Evolutionary conservation across 2,329 filamentous ascomycete species (phyloP), one percentile per base, ranked within the genome.

Genomic region (Cyclaneusma minus): DNA sequence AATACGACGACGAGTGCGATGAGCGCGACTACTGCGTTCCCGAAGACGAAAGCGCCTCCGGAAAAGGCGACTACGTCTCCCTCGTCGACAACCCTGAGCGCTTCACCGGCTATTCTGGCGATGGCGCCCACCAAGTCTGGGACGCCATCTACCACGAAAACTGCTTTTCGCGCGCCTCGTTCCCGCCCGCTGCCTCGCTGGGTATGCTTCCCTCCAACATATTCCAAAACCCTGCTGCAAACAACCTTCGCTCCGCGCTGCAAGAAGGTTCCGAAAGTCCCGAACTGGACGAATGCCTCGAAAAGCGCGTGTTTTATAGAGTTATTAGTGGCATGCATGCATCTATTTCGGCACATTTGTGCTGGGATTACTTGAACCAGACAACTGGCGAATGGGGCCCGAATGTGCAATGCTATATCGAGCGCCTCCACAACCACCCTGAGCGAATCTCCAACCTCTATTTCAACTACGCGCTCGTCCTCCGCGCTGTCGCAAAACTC

Each of bases 221-320:
- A 14, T 20, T 27, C 15, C 15, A 13, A 4, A 13, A 20, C 16
- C 60, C 63, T 3, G 71, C 70, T 1, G 66, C 60, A 11, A 56
- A 64, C 34, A 68, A 73, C 45, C 68, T 76, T 44, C 64, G 64
- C 39, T 63, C 66, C 26, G 64, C 76, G 16, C 55, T 76, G 23
- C 60, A 69, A 33, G 61, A 61, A 15, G 64, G 60, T 10, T 67
- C 67, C 11, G 58, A 67, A 22, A 68, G 76, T 39, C 62, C 71
- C 28, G 58, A 65, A 33, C 62, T 79, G 22, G 85, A 94, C 40
- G 81, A 93, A 46, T 98, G 89, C 44, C 58, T 98, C 13, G 89
- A 98, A 60, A 95, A 98, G 64, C 78, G 89, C n/a, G 89, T 95
- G 19, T 98, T 98, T 51, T 89, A 95, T 55, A 70, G 85, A 5